Conservation (phyloP, 2,329 filamentous ascomycete genomes). For the Cercospora sp. region DNA sequence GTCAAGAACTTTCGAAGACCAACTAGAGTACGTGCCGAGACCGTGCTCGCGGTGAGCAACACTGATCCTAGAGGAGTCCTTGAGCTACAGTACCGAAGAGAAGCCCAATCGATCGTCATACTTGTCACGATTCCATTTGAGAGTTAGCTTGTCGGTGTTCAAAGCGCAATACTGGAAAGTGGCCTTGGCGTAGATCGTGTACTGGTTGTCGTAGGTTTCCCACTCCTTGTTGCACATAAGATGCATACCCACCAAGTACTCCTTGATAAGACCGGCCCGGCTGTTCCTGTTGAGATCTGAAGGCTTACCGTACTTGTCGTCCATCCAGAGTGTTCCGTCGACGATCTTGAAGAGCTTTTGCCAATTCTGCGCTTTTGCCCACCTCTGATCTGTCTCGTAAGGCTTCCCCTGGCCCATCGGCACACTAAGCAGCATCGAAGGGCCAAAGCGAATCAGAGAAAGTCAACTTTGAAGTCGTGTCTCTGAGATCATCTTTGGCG, state of each 20-base stretch:
- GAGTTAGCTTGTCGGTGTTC: not conserved
- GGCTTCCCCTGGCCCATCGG: not conserved
- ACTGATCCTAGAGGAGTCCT: too few species aligned
- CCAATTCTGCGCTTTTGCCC: too few species aligned
- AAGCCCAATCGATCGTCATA: not conserved
- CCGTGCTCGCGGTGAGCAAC: not conserved
- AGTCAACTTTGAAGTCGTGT: not conserved
- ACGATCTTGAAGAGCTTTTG: too few species aligned
- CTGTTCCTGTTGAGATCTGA: not conserved
- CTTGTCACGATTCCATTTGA: not conserved
- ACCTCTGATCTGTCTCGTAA: not conserved
- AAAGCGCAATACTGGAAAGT: not conserved
- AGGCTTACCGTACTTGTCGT: not conserved
- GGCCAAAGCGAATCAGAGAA: not conserved
- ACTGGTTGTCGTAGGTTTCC: not conserved
- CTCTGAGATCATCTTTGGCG: not conserved
- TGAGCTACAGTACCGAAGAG: not conserved
- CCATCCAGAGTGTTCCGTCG: not conserved
- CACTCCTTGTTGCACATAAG: not conserved
- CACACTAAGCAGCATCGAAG: not conserved
- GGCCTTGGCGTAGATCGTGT: not conserved
- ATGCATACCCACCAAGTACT: not conserved
- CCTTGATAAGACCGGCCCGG: not conserved
- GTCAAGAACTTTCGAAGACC: not conserved
- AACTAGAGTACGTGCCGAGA: not conserved